Percentiles rank a stretch among this genome's conserved stretches.
These are phyloP conservation scores for Ulvella scutata DNA, from an alignment of 139 green algal species.

Conservation along the genomic window DNA sequence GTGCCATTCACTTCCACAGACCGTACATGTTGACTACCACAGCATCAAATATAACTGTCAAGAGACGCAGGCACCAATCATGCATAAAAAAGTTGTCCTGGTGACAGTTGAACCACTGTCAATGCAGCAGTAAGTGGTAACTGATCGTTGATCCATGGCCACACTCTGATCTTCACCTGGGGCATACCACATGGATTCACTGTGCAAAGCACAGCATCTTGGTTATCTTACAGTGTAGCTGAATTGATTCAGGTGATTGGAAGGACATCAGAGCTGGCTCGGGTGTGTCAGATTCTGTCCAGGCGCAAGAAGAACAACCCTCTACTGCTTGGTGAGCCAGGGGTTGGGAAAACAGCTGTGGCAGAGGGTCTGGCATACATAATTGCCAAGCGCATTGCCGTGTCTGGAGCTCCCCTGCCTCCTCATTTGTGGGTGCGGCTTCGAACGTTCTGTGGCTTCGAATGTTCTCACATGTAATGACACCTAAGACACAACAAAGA, in stretches of 20 bases:
- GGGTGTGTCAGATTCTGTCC: constrained; percentile 75
- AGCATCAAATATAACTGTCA: too few species aligned
- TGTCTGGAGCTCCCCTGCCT: not conserved
- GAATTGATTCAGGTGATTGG: constrained; percentile 55
- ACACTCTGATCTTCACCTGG: not conserved
- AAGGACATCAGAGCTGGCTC: constrained; percentile 65
- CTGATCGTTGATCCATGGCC: not conserved
- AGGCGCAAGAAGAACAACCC: constrained; percentile 89
- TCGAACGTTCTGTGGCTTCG: too few species aligned
- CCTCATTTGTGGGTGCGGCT: too few species aligned
- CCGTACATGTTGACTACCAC: not conserved
- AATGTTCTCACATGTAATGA: too few species aligned
- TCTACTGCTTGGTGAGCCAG: constrained; percentile 85
- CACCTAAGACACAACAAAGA: too few species aligned
- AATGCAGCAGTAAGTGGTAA: not conserved
- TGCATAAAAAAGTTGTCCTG: not conserved
- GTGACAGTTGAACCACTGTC: not conserved
- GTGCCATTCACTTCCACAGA: not conserved
- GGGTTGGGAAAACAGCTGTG: constrained; percentile 80
- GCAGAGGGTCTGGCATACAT: constrained; percentile 76
- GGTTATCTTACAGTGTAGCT: not conserved
- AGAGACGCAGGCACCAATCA: too few species aligned
- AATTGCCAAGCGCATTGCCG: constrained; percentile 38
- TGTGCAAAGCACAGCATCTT: too few species aligned
- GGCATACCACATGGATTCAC: not conserved